These are phyloP conservation scores for Myxozyma melibiosi DNA, from an alignment of 805 yeast genomes.

Conservation along the genomic window DNA sequence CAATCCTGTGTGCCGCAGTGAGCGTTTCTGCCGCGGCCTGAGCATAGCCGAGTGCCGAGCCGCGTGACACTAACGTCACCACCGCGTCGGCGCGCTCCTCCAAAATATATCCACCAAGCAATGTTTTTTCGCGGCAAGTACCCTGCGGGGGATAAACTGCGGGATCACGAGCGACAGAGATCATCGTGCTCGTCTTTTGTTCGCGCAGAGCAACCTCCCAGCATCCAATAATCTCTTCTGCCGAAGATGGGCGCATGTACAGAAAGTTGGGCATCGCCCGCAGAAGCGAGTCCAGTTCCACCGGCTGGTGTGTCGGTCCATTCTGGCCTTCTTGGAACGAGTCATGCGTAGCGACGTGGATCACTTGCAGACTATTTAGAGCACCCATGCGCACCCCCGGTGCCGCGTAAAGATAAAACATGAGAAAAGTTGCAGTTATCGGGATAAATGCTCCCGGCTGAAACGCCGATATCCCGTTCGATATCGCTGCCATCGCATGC, in stretches of 20 bases:
- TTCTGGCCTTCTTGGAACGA: slow-evolving; percentile 48
- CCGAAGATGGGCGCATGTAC: slow-evolving; percentile 5
- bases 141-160: neutral
- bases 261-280: slow-evolving; percentile 14
- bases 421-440: slow-evolving; percentile 46
- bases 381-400: slow-evolving; percentile 84
- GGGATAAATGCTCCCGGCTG: slow-evolving; percentile 46
- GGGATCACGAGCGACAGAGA: slow-evolving; percentile 9
- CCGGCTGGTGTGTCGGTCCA: slow-evolving; percentile 17
- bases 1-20: neutral
- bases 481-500: slow-evolving; percentile 44
- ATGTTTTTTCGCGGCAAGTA: slow-evolving; percentile 2
- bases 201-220: slow-evolving; percentile 3
- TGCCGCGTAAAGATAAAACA: slow-evolving; percentile 46
- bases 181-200: neutral
- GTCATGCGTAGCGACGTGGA: slow-evolving; percentile 89
- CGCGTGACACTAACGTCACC: slow-evolving; percentile 11
- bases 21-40: neutral
- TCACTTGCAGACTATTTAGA: slow-evolving; percentile 76
- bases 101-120: slow-evolving; percentile 3
- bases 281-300: slow-evolving; percentile 3
- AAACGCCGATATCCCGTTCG: slow-evolving; percentile 42
- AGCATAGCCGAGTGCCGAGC: slow-evolving; percentile 8
- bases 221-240: slow-evolving; percentile 6
- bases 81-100: neutral